Percentiles rank a stretch among this genome's conserved stretches.
Conservation (phyloP, 495 filamentous ascomycete species). For the Penicillium antarcticum region DNA sequence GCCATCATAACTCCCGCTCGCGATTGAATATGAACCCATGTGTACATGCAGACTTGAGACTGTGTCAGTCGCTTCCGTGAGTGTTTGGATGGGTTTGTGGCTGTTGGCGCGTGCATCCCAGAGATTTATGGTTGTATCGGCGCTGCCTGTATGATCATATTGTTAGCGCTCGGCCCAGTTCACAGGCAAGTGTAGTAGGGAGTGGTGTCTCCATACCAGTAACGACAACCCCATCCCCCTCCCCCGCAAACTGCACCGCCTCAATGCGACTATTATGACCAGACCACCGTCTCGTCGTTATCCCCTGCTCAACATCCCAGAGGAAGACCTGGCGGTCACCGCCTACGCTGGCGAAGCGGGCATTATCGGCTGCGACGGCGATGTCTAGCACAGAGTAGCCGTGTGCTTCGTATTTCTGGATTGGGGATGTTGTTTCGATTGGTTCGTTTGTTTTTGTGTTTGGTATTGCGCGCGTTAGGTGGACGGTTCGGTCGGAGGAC, state of each 20-base stretch:
- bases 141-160: constrained; percentile 50
- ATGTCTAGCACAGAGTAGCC: constrained; percentile 87
- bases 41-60: constrained; percentile 58
- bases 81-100: constrained; percentile 70
- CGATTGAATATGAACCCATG: constrained; percentile 40
- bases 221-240: constrained; percentile 64
- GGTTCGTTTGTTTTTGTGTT: constrained; percentile 32
- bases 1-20: constrained; percentile 80
- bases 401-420: constrained; percentile 87
- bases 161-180: not conserved
- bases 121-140: constrained; percentile 77
- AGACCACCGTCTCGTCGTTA: constrained; percentile 69
- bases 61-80: constrained; percentile 75
- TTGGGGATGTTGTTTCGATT: constrained; percentile 48
- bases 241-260: constrained; percentile 70
- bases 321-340: constrained; percentile 88
- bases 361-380: constrained; percentile 70
- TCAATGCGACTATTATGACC: constrained; percentile 76
- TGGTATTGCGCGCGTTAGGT: constrained; percentile 69
- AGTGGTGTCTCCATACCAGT: constrained; percentile 37
- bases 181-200: too few species aligned
- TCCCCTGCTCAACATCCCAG: constrained; percentile 84
- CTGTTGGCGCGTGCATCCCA: constrained; percentile 72
- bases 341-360: constrained; percentile 74
- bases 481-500: constrained; percentile 77